These are phyloP conservation scores for Acacia acuminata DNA, from an alignment of 306 rosid species.

Conservation along the genomic window DNA sequence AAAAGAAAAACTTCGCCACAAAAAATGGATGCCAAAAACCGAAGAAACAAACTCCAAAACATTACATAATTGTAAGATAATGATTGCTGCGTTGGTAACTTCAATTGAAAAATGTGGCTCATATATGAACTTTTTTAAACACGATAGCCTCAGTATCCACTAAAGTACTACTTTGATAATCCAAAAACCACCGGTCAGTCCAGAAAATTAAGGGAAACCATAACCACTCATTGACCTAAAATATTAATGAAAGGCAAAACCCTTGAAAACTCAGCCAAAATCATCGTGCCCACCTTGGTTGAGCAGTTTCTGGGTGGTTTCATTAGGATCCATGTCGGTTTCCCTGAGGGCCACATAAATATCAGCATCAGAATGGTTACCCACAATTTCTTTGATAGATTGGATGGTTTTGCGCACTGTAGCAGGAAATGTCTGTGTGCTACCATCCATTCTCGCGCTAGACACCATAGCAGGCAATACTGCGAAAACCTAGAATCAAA, in stretches of 20 bases:
- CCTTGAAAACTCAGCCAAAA: not conserved
- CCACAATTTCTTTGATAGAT: slow-evolving; percentile 87
- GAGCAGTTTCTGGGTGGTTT: slow-evolving; percentile 96
- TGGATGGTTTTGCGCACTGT: slow-evolving; percentile 78
- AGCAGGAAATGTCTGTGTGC: slow-evolving; percentile 64
- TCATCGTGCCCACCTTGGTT: slow-evolving; percentile 66
- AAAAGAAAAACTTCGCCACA: not conserved
- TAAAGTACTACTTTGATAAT: not conserved
- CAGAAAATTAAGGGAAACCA: not conserved
- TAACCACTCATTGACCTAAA: slow-evolving; percentile 28
- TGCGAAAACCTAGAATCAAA: not conserved
- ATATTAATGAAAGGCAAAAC: not conserved
- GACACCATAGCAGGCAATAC: slow-evolving; percentile 63
- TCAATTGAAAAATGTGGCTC: slow-evolving; percentile 22
- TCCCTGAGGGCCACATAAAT: slow-evolving; percentile 87
- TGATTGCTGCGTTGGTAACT: not conserved
- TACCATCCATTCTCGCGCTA: slow-evolving; percentile 67
- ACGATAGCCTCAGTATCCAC: not conserved
- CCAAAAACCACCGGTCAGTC: slow-evolving; percentile 2
- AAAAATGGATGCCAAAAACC: not conserved
- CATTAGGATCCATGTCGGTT: slow-evolving; percentile 94
- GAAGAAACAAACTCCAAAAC: not conserved
- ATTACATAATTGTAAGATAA: not conserved
- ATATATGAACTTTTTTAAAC: not conserved
- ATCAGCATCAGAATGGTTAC: slow-evolving; percentile 86